A percentile compares a stretch with the other conserved stretches of the same genome.
These are phyloP conservation scores for Achlya hypogyna DNA, from an alignment of 352 stramenopile species.

Conservation along the genomic window DNA sequence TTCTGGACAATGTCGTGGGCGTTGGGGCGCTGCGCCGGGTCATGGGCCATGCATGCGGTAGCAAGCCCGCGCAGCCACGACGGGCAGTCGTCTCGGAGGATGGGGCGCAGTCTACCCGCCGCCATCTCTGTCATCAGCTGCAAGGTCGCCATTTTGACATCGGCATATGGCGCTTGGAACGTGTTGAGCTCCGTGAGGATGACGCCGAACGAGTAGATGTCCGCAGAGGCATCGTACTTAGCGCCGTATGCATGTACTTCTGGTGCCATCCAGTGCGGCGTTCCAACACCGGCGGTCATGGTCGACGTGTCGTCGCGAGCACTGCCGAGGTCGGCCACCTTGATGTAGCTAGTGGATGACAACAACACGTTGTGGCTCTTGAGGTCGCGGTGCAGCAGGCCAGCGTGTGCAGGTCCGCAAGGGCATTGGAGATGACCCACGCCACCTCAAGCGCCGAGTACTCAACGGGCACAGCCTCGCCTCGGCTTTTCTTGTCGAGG, in stretches of 20 bases:
- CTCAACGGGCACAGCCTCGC: not conserved
- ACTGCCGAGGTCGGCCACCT: not conserved
- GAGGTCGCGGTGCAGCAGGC: not conserved
- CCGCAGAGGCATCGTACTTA: not conserved
- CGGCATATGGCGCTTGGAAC: too few species aligned
- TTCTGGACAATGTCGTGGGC: too few species aligned
- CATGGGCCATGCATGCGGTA: too few species aligned
- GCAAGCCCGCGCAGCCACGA: too few species aligned
- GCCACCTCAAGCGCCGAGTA: not conserved
- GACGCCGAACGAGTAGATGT: not conserved
- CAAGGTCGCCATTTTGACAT: too few species aligned
- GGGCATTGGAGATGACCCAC: not conserved
- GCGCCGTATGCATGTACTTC: not conserved
- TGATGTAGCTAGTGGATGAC: not conserved
- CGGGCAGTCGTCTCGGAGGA: too few species aligned
- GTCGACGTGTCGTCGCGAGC: not conserved
- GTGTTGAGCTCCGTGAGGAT: not conserved
- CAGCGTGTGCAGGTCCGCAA: not conserved
- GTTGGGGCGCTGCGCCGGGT: too few species aligned
- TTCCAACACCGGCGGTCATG: not conserved
- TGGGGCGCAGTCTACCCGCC: too few species aligned
- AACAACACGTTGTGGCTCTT: not conserved
- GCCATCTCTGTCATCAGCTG: too few species aligned
- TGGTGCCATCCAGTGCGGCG: not conserved
- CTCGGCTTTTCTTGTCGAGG: not conserved